Base-by-base conservation (phyloP, 352 stramenopile species). In the Sclerospora graminicola region DNA sequence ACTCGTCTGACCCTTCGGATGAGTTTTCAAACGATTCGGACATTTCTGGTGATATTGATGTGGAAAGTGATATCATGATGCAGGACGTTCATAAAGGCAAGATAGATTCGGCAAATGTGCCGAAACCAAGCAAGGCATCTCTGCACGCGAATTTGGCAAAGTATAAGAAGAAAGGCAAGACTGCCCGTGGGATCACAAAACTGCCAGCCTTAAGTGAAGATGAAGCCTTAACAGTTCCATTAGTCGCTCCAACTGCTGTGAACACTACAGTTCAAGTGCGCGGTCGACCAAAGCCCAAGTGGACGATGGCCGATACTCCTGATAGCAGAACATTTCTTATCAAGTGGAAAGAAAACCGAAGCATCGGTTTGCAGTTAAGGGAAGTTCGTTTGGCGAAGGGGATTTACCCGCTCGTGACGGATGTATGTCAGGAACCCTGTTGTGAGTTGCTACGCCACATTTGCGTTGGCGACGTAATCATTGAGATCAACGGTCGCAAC, bases 401-500 rank as follows among this genome's bases (percentile, higher is more conserved):
- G 16, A 73, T 67, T n/a, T 93, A 78, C 45, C 81, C 81, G 14
- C 51, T 93, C 2, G 77, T 93, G 24, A 82, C 69, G 2, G 74
- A 88, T 21, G 76, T 93, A 23, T 93, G 81, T 47, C 82, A 88
- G 33, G 70, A 90, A 46, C 57, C 81, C 19, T 93, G 81, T 59
- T 93, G 81, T 46, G 81, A 90, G 44, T 37, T 69, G 37, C 54
- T 93, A 24, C 81, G 83, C 45, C 81, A 90, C 60, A 79, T 93
- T 48, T 86, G 74, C 45, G 58, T 90, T 11, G 81, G 81, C 10
- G 81, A 93, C 41, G 60, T 93, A 41, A 87, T 93, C 36, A 54
- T 93, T 21, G 81, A 93, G 57, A 90, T 93, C 43, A 93, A 93
- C 45, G 78, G 78, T n/a, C 75, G 76, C 48, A 88, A 93, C 41